phyloP scores from a whole-genome alignment of 2,329 filamentous ascomycete genomes.

The Colletotrichum aenigma region DNA sequence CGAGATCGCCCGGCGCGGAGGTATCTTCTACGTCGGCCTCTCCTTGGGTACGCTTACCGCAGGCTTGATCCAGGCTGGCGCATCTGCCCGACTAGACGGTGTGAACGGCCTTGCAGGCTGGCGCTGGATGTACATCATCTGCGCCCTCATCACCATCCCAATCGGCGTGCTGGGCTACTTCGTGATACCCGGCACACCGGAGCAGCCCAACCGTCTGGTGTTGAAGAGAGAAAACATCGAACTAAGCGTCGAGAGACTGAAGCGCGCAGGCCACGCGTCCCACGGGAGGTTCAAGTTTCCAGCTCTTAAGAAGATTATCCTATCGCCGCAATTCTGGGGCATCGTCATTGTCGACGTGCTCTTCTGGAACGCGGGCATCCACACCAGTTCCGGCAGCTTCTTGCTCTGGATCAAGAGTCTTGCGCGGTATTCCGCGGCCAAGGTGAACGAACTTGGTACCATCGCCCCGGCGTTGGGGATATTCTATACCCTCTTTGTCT shows the following conservation, averaged over 20 bases:
- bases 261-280: slow-evolving; percentile 45
- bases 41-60: slow-evolving; percentile 48
- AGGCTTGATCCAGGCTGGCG: slow-evolving; percentile 48
- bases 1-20: slow-evolving; percentile 42
- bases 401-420: slow-evolving; percentile 44
- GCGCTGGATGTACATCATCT: slow-evolving; percentile 52
- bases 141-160: slow-evolving; percentile 45
- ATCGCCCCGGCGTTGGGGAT: slow-evolving; percentile 6
- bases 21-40: slow-evolving; percentile 47
- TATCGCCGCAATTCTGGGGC: slow-evolving; percentile 42
- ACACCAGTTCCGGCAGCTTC: slow-evolving; percentile 36
- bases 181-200: slow-evolving; percentile 37
- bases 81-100: slow-evolving; percentile 45
- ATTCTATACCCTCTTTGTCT: slow-evolving; percentile 10
- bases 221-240: slow-evolving; percentile 27
- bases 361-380: slow-evolving; percentile 54
- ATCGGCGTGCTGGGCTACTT: slow-evolving; percentile 44
- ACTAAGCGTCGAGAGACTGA: slow-evolving; percentile 29
- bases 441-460: slow-evolving; percentile 50
- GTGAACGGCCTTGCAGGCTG: slow-evolving; percentile 43
- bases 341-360: slow-evolving; percentile 39
- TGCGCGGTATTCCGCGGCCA: slow-evolving; percentile 49
- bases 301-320: slow-evolving; percentile 36
- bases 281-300: slow-evolving; percentile 37
- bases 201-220: slow-evolving; percentile 32